Percentiles rank a stretch among this genome's conserved stretches.
Evolutionary conservation across 225 moss, liverwort and hornwort species (phyloP).

Genomic region (Takakia lepidozioides): DNA sequence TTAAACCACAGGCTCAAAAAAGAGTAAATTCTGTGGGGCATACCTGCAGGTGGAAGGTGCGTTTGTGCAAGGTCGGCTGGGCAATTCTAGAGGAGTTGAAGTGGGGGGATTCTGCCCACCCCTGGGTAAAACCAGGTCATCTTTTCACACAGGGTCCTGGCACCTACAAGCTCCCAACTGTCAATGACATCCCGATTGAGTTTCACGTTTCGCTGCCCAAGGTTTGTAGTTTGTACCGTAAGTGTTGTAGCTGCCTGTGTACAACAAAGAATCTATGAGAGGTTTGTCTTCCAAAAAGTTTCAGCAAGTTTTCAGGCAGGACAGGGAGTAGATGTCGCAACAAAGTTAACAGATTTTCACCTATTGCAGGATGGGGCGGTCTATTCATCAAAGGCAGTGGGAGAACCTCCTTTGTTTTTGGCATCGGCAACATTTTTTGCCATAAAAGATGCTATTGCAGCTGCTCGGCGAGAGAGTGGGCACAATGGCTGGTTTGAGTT

Average conservation of each 20-base stretch:
- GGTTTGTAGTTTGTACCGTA: conserved; percentile 41
- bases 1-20: too few species aligned
- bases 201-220: conserved; percentile 81
- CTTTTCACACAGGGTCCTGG: conserved; percentile 96
- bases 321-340: too few species aligned
- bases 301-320: too few species aligned
- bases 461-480: conserved; percentile 71
- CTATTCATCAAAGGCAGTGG: conserved; percentile 93
- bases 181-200: conserved; percentile 88
- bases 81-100: conserved; percentile 83
- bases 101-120: conserved; percentile 91
- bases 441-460: conserved; percentile 74
- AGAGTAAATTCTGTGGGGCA: too few species aligned
- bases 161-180: conserved; percentile 88
- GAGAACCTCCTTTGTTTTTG: conserved; percentile 87
- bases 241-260: too few species aligned
- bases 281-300: too few species aligned
- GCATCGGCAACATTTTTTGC: conserved; percentile 77
- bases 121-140: conserved; percentile 83
- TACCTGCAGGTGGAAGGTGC: conserved; percentile 96
- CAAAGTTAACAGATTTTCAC: not conserved
- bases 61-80: conserved; percentile 87
- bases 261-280: too few species aligned
- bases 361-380: conserved; percentile 74
- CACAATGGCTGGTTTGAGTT: conserved; percentile 72